These are phyloP conservation scores for Mallotus nudiflorus DNA, from an alignment of 345 rosid species.

Conservation along the genomic window DNA sequence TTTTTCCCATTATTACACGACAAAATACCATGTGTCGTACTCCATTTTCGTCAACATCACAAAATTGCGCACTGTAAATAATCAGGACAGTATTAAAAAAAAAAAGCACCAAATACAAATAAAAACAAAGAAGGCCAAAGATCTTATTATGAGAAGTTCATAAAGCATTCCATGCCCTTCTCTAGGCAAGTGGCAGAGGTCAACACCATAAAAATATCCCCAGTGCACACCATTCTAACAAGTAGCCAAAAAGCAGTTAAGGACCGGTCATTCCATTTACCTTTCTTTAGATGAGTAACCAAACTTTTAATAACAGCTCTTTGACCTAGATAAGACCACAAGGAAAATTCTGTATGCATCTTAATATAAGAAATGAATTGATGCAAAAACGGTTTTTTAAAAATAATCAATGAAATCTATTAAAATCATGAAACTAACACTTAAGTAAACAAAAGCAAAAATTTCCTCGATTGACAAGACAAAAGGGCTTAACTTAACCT, in stretches of 20 bases:
- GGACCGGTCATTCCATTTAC: not conserved
- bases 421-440: no score
- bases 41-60: conserved; percentile 91
- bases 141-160: not conserved
- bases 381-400: not conserved
- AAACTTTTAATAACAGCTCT: not conserved
- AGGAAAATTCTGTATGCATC: no score
- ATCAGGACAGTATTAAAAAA: conserved; percentile 10
- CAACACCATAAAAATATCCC: no score
- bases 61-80: conserved; percentile 66
- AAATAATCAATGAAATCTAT: not conserved
- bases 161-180: no score
- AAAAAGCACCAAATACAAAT: conserved; percentile 2
- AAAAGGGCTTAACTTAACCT: no score
- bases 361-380: no score
- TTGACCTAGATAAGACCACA: not conserved
- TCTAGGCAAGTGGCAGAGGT: no score
- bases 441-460: no score
- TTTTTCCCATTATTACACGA: conserved; percentile 86
- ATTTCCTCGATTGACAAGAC: no score
- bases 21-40: conserved; percentile 64
- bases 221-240: no score
- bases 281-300: not conserved
- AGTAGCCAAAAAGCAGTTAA: not conserved
- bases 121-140: not conserved